Base-by-base conservation (phyloP, 2,329 filamentous ascomycete species). In the Metarhizium brunneum region DNA sequence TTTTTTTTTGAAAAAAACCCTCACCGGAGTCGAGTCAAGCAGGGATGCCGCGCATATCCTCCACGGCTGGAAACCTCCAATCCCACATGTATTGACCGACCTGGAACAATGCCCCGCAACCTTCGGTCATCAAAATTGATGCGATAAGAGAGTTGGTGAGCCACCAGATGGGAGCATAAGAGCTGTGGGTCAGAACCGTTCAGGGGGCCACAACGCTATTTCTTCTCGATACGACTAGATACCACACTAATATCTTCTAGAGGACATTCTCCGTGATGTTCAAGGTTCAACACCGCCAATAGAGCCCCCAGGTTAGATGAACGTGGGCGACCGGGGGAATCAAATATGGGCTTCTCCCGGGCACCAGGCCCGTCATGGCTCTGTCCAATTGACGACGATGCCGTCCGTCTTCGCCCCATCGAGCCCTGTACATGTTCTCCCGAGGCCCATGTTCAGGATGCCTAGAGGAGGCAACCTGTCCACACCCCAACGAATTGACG, bases 301-400 rank as follows among this genome's bases (percentile, higher is more conserved):
- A 10, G 55, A 56, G 29, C 52, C 30, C 36, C 38, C 35, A 40
- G 42, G 16, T 25, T 30, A 20, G 51, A 57, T 50, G 40, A 57
- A 57, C 52, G 55, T 57, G 55, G 55, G 14, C 38, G 14, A 11
- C 11, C 38, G 38, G 38, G 38, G 14, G 38, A 40, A 5, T 40
- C 38, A 14, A 16, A 40, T 13, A 40, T 11, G 25, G 25, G 25
- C 25, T 25, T 25, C 25, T 25, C 25, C 25, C 1, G 25, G 25
- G 25, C 25, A 25, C 25, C 25, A 25, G 25, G 25, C 25, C 25
- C 25, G 25, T 25, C 25, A 25, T 25, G 25, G 25, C 25, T 25
- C 25, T 25, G 25, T 25, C 25, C 25, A 25, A 25, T 25, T 25
- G 25, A 25, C 25, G 25, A 25, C 4, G 25, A 25, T 4, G 25